These are phyloP conservation scores for Ottelia alismoides DNA, from an alignment of 106 monocot genomes.

Conservation along the genomic window DNA sequence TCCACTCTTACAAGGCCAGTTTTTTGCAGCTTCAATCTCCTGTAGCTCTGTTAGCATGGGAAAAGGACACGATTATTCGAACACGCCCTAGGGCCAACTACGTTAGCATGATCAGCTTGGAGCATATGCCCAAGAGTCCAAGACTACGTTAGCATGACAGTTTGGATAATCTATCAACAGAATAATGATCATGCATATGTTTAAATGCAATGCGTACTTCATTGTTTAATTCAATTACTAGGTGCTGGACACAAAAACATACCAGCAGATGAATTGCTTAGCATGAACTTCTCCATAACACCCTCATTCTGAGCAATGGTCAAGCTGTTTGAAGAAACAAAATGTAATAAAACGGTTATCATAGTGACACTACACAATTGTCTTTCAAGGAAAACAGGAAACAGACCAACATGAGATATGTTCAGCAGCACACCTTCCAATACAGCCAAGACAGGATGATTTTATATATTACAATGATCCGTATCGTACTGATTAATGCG, in stretches of 20 bases:
- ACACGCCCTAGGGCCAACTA: not conserved
- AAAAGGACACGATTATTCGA: constrained; percentile 1
- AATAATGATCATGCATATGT: no score
- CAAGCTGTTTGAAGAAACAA: constrained; percentile 40
- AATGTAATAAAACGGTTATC: constrained; percentile 3
- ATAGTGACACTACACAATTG: not conserved
- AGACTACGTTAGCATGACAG: no score
- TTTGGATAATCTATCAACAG: no score
- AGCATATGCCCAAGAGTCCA: no score
- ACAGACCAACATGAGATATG: not conserved
- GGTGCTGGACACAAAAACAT: constrained; percentile 9
- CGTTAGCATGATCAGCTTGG: not conserved
- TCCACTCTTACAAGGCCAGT: constrained; percentile 76
- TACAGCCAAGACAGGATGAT: no score
- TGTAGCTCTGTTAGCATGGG: constrained; percentile 35
- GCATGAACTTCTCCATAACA: constrained; percentile 67
- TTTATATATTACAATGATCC: not conserved
- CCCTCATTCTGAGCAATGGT: constrained; percentile 87
- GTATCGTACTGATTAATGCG: not conserved
- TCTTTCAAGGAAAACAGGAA: not conserved
- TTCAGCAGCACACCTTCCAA: no score
- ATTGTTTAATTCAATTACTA: no score
- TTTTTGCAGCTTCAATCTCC: constrained; percentile 36
- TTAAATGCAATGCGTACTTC: no score
- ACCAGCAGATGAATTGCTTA: constrained; percentile 71